Evolutionary conservation across 768 basidiomycete species (phyloP), one percentile per base, ranked within the genome.

Genomic region (Kwoniella sp.): DNA sequence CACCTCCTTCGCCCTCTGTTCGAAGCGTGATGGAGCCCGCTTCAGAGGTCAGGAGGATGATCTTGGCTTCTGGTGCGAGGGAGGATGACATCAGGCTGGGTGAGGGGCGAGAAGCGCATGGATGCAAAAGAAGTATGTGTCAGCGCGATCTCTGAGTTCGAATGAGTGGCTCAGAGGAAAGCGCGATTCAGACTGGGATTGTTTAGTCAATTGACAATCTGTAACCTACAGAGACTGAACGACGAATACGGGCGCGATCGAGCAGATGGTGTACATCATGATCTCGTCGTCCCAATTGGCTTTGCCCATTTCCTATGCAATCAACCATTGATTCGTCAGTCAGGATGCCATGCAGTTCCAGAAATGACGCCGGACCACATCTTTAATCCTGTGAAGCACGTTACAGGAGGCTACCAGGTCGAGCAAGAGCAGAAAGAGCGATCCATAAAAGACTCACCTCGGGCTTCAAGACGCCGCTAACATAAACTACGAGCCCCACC

Each of bases 11-110:
- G 45, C 79, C 80, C 66, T 76, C 72, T 0, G 84, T 84, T 4
- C 84, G 76, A 13, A 85, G 76, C 30, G 71, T 72, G 61, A 84
- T 82, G 2, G 84, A 84, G 0, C 84, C 85, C 7, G 82, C 84
- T 77, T 85, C 85, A 2, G 84, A 83, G 1, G 83, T 84, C 25
- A 85, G 78, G 3, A 85, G 74, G 30, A 84, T 72, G 61, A 85
- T 73, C 64, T 84, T 84, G 0, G 83, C 82, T 13, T 69, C 58
- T 0, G 73, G 70, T 0, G 79, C 61, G 25, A 84, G 69, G 38
- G 68, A 68, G 4, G 67, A 61, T 9, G 70, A 67, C 45, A 58
- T 65, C 31, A 65, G 56, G 30, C 74, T 75, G 66, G 23, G 8
- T 17, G 8, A n/a, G n/a, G n/a, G n/a, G 45, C 26, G 34, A 23